Evolutionary conservation across 164 flowering plant genomes (phyloP).

Genomic region (Paratinospora sagittata): DNA sequence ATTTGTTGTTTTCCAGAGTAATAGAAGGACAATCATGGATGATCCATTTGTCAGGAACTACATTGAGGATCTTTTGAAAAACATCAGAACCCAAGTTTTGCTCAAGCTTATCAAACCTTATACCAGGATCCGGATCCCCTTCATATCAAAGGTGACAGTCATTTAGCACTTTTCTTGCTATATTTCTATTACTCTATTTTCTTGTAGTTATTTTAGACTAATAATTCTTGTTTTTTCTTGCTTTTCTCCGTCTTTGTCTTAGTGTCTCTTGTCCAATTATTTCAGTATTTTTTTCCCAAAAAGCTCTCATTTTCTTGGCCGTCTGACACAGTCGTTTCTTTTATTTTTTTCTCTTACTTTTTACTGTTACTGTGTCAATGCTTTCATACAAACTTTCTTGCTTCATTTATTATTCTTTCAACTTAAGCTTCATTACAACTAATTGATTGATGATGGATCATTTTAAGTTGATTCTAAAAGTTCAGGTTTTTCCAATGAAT

Average conservation of each 20-base stretch:
- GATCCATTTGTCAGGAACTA: constrained; percentile 92
- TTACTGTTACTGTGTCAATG: not conserved
- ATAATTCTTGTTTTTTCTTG: not conserved
- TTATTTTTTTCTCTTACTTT: not conserved
- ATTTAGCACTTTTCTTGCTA: not conserved
- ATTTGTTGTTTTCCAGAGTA: constrained; percentile 48
- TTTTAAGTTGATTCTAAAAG: no score
- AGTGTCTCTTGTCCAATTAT: not conserved
- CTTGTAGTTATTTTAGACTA: not conserved
- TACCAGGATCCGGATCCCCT: constrained; percentile 91
- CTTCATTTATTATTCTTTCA: no score
- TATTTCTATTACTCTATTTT: no score
- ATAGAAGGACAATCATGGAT: constrained; percentile 96
- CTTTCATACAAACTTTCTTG: not conserved
- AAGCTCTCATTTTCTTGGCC: not conserved
- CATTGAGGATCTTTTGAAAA: constrained; percentile 92
- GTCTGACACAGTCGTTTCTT: not conserved
- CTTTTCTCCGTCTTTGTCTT: not conserved
- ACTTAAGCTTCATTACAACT: no score
- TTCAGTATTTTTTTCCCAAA: not conserved
- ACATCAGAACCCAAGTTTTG: constrained; percentile 96
- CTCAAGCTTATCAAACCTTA: constrained; percentile 98
- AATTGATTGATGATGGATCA: no score
- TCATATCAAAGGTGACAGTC: constrained; percentile 72
- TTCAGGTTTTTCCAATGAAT: no score